Base-by-base conservation (phyloP, 345 rosid species). In the Salix udensis region DNA sequence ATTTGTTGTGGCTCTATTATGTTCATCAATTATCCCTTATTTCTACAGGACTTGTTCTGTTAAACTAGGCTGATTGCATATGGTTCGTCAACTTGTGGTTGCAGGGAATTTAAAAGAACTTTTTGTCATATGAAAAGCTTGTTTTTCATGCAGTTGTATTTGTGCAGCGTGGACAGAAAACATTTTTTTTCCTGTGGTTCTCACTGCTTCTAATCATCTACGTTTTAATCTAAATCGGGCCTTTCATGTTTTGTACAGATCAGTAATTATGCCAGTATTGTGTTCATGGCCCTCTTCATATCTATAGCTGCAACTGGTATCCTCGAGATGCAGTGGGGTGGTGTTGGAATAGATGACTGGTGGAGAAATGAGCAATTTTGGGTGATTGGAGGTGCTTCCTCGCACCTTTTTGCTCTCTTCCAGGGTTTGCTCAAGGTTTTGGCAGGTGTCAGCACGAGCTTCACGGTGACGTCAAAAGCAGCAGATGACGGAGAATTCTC, bases 331-430 rank as follows among this genome's bases (percentile, higher is more conserved):
- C 98, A 95, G 76, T 95, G 98, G 98, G 98, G 98, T 7, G 93
- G 94, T 28, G 98, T 95, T 26, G 96, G 94, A 13, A 89, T 95
- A 30, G 98, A 95, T 72, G 98, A 95, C 78, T 89, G 96, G 97
- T 95, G 98, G 98, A 90, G 98, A 84, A 95, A 95, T 12, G 98
- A 95, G 80, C 98, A 95, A 82, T 95, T 95, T 83, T 95, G 98
- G 98, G 98, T 95, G 40, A 95, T 95, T 3, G 98, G 98, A 74
- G 98, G 98, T 0, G 97, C 76, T n/a, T 95, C 98, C n/a, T 86
- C 98, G 0, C 98, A 95, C 88, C 89, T 95, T 2, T 95, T 95
- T 68, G 98, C 98, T 48, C 98, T 95, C 77, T 71, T 95, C 80
- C 98, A 95, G 73, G 98, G 98, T 90, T 82, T 95, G 14, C 90